Evolutionary conservation across 495 filamentous ascomycete species (phyloP).

Genomic region (Annulohypoxylon nitens): DNA sequence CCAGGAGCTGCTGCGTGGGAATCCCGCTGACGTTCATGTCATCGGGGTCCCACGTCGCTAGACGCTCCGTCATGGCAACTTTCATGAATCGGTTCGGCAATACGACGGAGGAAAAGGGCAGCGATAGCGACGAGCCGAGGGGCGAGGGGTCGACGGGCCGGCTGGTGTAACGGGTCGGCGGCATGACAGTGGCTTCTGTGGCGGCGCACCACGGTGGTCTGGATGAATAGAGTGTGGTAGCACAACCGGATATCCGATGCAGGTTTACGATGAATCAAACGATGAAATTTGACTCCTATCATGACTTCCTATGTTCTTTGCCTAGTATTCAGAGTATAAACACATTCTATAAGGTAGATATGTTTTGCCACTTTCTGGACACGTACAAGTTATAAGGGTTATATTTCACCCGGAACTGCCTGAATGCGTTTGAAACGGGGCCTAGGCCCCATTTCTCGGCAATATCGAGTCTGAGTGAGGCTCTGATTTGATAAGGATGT

Average conservation of each 20-base stretch:
- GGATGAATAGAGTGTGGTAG: neutral
- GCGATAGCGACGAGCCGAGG: constrained; percentile 68
- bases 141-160: constrained; percentile 56
- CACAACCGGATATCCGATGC: neutral
- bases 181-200: constrained; percentile 18
- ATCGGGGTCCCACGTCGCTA: constrained; percentile 68
- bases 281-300: neutral
- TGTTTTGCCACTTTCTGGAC: neutral
- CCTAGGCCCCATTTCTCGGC: constrained; percentile 24
- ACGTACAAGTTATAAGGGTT: constrained; percentile 2
- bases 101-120: constrained; percentile 68
- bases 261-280: neutral
- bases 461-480: constrained; percentile 12
- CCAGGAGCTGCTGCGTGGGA: constrained; percentile 68
- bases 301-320: neutral
- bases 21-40: constrained; percentile 67
- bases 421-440: constrained; percentile 24
- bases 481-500: constrained; percentile 9
- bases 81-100: constrained; percentile 74
- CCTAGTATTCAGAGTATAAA: too few relatives aligned
- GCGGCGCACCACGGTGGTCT: neutral
- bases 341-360: neutral
- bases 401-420: constrained; percentile 35
- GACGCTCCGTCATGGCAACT: constrained; percentile 72
- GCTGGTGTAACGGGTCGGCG: constrained; percentile 34